Evolutionary conservation across 2,329 filamentous ascomycete genomes (phyloP).

Genomic region (Chlorencoelia australis): DNA sequence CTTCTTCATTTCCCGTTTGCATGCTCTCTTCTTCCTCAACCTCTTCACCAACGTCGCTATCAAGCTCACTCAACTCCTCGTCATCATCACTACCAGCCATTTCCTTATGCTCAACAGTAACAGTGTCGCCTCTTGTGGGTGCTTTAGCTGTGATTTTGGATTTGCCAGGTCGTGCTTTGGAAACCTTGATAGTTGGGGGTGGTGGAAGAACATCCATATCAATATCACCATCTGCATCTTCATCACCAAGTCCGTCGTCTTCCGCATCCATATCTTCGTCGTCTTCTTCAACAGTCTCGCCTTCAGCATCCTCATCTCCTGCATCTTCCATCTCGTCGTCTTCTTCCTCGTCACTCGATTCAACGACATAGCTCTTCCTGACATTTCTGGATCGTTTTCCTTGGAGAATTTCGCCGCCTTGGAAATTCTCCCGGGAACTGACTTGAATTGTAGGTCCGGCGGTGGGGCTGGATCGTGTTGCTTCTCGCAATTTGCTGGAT

Average conservation of each 20-base stretch:
- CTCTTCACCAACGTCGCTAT: conserved; percentile 32
- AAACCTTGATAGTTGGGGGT: conserved; percentile 24
- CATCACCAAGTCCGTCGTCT: conserved; percentile 33
- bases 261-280: conserved; percentile 28
- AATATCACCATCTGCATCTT: conserved; percentile 34
- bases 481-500: conserved; percentile 26
- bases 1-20: conserved; percentile 28
- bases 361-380: conserved; percentile 33
- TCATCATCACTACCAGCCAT: conserved; percentile 26
- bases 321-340: conserved; percentile 20
- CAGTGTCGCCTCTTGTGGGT: conserved; percentile 13
- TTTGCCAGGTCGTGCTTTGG: conserved; percentile 19
- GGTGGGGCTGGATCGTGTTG: conserved; percentile 19
- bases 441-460: conserved; percentile 11
- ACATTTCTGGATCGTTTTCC: conserved; percentile 25
- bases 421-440: conserved; percentile 19
- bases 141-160: conserved; percentile 21
- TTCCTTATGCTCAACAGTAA: conserved; percentile 25
- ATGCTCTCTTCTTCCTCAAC: conserved; percentile 40
- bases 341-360: conserved; percentile 33
- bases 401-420: conserved; percentile 24
- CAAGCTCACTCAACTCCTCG: conserved; percentile 27
- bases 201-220: conserved; percentile 26
- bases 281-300: conserved; percentile 32
- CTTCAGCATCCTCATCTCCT: conserved; percentile 27